These are phyloP conservation scores for Boletus speciosus DNA, from an alignment of 768 basidiomycete genomes.

Conservation along the genomic window DNA sequence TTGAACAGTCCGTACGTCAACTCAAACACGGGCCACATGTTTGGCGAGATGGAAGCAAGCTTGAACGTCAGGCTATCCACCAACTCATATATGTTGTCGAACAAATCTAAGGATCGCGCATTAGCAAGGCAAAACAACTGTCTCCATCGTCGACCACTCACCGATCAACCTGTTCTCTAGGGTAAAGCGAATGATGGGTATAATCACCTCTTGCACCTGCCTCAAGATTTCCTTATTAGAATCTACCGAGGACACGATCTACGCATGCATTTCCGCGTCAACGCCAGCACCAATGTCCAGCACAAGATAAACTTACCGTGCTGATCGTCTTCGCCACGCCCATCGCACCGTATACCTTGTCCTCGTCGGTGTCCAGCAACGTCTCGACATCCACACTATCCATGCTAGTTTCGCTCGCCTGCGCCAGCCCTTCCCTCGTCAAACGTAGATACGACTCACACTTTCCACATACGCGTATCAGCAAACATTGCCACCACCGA, in stretches of 20 bases:
- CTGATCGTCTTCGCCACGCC: slow-evolving; percentile 82
- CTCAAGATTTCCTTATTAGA: slow-evolving; percentile 68
- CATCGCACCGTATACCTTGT: slow-evolving; percentile 87
- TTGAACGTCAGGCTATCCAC: slow-evolving; percentile 85
- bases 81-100: slow-evolving; percentile 84
- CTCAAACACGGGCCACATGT: slow-evolving; percentile 88
- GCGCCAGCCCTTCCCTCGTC: slow-evolving; percentile 59
- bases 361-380: slow-evolving; percentile 63
- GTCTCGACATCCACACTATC: slow-evolving; percentile 55
- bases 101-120: slow-evolving; percentile 52
- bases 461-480: slow-evolving; percentile 33
- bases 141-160: slow-evolving; percentile 30
- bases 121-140: neutral
- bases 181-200: slow-evolving; percentile 74
- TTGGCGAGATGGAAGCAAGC: slow-evolving; percentile 66
- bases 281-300: neutral
- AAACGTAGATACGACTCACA: slow-evolving; percentile 82
- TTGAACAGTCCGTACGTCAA: slow-evolving; percentile 81
- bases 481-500: neutral
- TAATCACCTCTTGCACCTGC: slow-evolving; percentile 77
- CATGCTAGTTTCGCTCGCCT: slow-evolving; percentile 46
- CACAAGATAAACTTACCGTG: slow-evolving; percentile 47
- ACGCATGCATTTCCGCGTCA: slow-evolving; percentile 1
- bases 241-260: slow-evolving; percentile 77
- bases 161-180: slow-evolving; percentile 76